A percentile compares a stretch with the other conserved stretches of the same genome.
phyloP scores from a whole-genome alignment of 768 basidiomycete species.

The Macrolepiota dolichaula region DNA sequence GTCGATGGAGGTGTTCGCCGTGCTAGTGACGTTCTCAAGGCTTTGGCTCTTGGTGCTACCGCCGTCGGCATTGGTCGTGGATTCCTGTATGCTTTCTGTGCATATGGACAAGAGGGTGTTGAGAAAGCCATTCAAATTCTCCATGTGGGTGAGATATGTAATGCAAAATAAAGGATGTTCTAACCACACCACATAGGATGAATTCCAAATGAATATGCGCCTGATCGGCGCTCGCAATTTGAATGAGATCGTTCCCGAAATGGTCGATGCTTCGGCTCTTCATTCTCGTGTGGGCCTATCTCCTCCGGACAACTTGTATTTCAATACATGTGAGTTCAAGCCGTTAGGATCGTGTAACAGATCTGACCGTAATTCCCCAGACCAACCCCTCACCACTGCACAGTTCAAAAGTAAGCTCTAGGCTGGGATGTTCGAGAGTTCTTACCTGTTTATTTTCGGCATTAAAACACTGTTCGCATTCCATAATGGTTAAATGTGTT shows the following conservation, averaged over 20 bases:
- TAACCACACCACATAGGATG: slow-evolving; percentile 54
- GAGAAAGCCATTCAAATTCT: slow-evolving; percentile 80
- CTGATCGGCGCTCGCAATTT: slow-evolving; percentile 82
- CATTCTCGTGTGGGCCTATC: slow-evolving; percentile 8
- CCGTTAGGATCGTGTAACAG: no score
- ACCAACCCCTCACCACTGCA: slow-evolving; percentile 19
- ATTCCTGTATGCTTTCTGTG: slow-evolving; percentile 84
- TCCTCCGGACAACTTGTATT: slow-evolving; percentile 8
- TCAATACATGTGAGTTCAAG: slow-evolving; percentile 5
- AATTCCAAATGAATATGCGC: slow-evolving; percentile 98
- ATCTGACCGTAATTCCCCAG: slow-evolving; percentile 3
- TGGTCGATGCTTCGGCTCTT: slow-evolving; percentile 73
- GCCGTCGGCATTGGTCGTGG: slow-evolving; percentile 89
- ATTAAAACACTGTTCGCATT: background rate
- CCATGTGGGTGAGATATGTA: slow-evolving; percentile 38
- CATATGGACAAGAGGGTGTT: slow-evolving; percentile 88
- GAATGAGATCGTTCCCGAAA: slow-evolving; percentile 76
- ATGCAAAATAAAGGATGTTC: background rate
- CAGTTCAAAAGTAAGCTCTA: slow-evolving; percentile 24
- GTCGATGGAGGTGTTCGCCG: slow-evolving; percentile 92
- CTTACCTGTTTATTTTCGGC: background rate
- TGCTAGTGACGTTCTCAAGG: slow-evolving; percentile 88
- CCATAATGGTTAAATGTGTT: background rate
- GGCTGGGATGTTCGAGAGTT: background rate
- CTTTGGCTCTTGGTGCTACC: slow-evolving; percentile 84